Evolutionary conservation across 2,329 filamentous ascomycete species (phyloP), one percentile per base, ranked within the genome.

Genomic region (Colletotrichum gigasporum): DNA sequence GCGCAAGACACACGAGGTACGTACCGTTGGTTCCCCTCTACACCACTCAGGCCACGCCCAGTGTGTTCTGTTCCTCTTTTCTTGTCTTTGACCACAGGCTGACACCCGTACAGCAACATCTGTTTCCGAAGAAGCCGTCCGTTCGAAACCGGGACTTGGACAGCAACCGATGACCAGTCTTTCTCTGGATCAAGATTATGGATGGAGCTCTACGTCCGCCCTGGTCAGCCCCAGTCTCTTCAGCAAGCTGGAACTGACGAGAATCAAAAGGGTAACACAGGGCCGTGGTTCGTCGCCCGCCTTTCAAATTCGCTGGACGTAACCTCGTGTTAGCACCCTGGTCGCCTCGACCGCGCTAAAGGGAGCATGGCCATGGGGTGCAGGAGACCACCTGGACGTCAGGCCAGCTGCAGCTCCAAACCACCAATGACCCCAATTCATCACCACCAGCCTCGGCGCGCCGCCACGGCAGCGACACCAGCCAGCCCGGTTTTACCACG

Each of bases 281-380:
- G 61, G 30, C 16, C 41, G 41, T 32, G 22, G 48, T 37, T 37
- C 18, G 61, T 44, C 41, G 30, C 45, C 47, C 32, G 35, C 60
- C 47, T 48, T 50, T 41, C 32, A 39, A 59, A 30, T 57, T 41
- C 44, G 34, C 41, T 41, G 30, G 37, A n/a, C 39, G 51, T 37
- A 63, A 65, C 63, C 57, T 65, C 63, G 63, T 65, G 63, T 65
- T 60, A 45, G 30, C 14, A 35, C 57, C 50, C 58, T 24, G 37
- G 58, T 51, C 58, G 16, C 28, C 44, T 45, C 35, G 8, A 37
- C 47, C 28, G 51, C 37, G 63, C 51, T 28, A 53, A n/a, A 57
- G 30, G 22, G 28, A 50, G 41, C 58, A 65, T 50, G n/a, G n/a
- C 39, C 39, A 22, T 50, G 61, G 61, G 48, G 56, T 63, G 35